A percentile compares a stretch with the other conserved stretches of the same genome.
These are phyloP conservation scores for Penicillium steckii DNA, from an alignment of 495 filamentous ascomycete species.

Conservation along the genomic window DNA sequence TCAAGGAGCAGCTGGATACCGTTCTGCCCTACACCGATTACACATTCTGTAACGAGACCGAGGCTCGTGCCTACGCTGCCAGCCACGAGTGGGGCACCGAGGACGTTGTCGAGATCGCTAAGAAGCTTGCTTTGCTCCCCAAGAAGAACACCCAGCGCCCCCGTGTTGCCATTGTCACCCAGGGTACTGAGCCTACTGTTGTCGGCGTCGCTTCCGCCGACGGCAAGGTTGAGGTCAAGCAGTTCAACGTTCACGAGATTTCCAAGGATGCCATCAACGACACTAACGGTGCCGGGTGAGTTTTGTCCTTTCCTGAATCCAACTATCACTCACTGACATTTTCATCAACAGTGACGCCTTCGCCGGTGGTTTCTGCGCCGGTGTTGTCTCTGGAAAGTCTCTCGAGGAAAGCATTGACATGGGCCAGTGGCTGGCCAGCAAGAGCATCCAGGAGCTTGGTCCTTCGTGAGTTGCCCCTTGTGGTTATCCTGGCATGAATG, in stretches of 20 bases:
- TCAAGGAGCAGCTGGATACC: conserved; percentile 90
- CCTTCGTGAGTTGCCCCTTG: conserved; percentile 70
- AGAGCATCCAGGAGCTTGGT: conserved; percentile 90
- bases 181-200: conserved; percentile 86
- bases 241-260: conserved; percentile 78
- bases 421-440: conserved; percentile 91
- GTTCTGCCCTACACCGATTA: conserved; percentile 91
- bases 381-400: conserved; percentile 78
- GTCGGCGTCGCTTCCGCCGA: conserved; percentile 61
- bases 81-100: conserved; percentile 68
- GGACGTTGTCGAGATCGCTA: conserved; percentile 85
- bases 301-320: conserved; percentile 1
- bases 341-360: conserved; percentile 75
- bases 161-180: conserved; percentile 85
- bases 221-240: conserved; percentile 66
- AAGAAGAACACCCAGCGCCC: conserved; percentile 83
- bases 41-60: conserved; percentile 94
- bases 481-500: not conserved
- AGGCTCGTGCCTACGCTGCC: conserved; percentile 82
- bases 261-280: conserved; percentile 76
- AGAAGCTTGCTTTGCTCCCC: conserved; percentile 77
- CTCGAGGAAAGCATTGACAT: conserved; percentile 76
- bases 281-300: conserved; percentile 89
- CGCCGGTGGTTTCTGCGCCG: conserved; percentile 88
- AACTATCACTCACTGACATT: conserved; percentile 9